Evolutionary conservation across 164 flowering plant genomes (phyloP), one percentile per base, ranked within the genome.

Genomic region (Magnolia changhungtana): DNA sequence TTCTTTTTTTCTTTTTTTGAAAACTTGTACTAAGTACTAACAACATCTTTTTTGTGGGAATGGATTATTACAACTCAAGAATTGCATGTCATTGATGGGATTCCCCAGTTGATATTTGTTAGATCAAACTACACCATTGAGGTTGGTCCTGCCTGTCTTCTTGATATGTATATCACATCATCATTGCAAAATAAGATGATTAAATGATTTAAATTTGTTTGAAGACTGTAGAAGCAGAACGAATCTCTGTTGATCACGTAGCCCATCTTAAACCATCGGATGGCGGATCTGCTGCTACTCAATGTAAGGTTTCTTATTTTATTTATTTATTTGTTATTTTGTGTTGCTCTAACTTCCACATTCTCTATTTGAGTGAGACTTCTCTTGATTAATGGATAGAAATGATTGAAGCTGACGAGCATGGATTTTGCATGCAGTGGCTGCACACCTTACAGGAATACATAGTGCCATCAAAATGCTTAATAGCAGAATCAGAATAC

Each of bases 261-360:
- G 99, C 99, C 19, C 98, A 96, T 86, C 94, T 96, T 49, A 96
- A 96, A 83, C 99, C 99, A 68, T 90, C 99, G 76, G 99, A 96
- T 87, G 99, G 99, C 73, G 98, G 98, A 72, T 92, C 98, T 27
- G 98, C 98, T 72, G 99, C 98, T 74, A 95, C 99, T 64, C 98
- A 92, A 75, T 91, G 98, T 92, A 66, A 80, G 89, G 65, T 37
- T 11, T 74, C 71, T 66, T 11, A 71, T 72, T 74, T 72, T 31
- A 50, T 19, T 8, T 63, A 37, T 20, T 18, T 31, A 6, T 31
- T 6, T n/a, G 18, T 8, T 51, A 31, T 37, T 37, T 37, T 21
- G 16, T 29, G 75, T 23, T 49, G 8, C 9, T 31, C 11, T 16
- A 16, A 69, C 21, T 49, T 7, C 72, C 50, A 13, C 18, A 20